Conservation (phyloP, 106 monocot genomes). For the Chionographis japonica region DNA sequence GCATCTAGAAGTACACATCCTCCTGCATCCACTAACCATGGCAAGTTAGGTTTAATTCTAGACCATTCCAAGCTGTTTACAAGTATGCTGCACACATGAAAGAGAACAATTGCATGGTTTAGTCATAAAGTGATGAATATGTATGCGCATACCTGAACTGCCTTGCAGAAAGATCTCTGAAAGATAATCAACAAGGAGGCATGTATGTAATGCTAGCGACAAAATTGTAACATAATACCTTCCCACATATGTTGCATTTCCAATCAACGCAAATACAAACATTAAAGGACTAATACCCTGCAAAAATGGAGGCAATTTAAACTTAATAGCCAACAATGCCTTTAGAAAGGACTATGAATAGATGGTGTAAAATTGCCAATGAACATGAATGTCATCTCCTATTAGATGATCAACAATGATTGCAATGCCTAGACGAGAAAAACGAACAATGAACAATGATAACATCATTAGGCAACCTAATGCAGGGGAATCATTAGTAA, state of each 20-base stretch:
- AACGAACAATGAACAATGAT: too few species aligned
- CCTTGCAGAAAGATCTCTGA: background rate
- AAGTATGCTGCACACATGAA: slow-evolving; percentile 61
- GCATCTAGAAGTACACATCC: slow-evolving; percentile 79
- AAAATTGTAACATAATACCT: slow-evolving; percentile 37
- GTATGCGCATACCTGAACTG: background rate
- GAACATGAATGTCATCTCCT: too few species aligned
- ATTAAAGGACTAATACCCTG: slow-evolving; percentile 84
- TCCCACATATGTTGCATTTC: slow-evolving; percentile 85
- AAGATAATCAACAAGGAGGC: background rate
- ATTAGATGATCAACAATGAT: too few species aligned
- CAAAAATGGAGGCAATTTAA: slow-evolving; percentile 1
- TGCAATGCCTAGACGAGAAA: too few species aligned
- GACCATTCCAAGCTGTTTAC: slow-evolving; percentile 74
- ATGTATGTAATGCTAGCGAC: background rate
- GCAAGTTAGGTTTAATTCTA: slow-evolving; percentile 59
- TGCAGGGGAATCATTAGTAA: too few species aligned
- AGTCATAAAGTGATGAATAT: background rate
- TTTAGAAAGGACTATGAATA: too few species aligned
- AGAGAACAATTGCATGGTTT: too few species aligned
- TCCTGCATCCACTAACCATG: slow-evolving; percentile 90
- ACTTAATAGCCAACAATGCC: too few species aligned
- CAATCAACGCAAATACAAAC: slow-evolving; percentile 77
- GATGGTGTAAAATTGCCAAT: too few species aligned
- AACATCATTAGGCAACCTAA: too few species aligned